Evolutionary conservation across 208 protist species (phyloP).

Genomic region (Trypanosoma caninum): DNA sequence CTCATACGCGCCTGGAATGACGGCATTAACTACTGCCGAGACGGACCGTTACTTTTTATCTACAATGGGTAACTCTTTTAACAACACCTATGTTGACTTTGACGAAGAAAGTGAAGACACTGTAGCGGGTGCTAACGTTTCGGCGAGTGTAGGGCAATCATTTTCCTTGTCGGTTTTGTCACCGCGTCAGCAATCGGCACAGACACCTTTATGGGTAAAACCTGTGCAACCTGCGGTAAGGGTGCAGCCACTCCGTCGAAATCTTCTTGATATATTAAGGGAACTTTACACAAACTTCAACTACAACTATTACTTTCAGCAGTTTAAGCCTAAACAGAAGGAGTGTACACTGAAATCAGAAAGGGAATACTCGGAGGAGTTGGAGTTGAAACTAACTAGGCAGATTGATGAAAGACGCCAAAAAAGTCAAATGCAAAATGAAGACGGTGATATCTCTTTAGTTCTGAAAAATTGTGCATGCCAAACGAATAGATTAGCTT

Average conservation of each 20-base stretch:
- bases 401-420: constrained; percentile 4
- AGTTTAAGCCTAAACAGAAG: constrained; percentile 9
- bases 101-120: too few relatives aligned
- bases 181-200: neutral
- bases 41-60: too few relatives aligned
- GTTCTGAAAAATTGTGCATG: neutral
- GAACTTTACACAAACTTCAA: constrained; percentile 63
- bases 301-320: constrained; percentile 62
- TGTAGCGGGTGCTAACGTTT: too few relatives aligned
- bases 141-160: neutral
- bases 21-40: too few relatives aligned
- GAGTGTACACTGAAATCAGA: constrained; percentile 17
- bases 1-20: too few relatives aligned
- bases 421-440: neutral
- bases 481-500: too few relatives aligned
- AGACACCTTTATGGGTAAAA: neutral
- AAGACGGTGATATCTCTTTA: neutral
- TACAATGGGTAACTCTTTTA: too few relatives aligned
- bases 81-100: too few relatives aligned
- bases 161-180: neutral
- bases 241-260: constrained; percentile 33
- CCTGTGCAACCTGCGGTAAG: neutral
- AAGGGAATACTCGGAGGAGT: constrained; percentile 50
- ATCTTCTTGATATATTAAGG: constrained; percentile 54
- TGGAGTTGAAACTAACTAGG: constrained; percentile 15